Percentiles rank a stretch among this genome's conserved stretches.
Conservation (phyloP, 2,329 filamentous ascomycete species). For the Phoma sp. region DNA sequence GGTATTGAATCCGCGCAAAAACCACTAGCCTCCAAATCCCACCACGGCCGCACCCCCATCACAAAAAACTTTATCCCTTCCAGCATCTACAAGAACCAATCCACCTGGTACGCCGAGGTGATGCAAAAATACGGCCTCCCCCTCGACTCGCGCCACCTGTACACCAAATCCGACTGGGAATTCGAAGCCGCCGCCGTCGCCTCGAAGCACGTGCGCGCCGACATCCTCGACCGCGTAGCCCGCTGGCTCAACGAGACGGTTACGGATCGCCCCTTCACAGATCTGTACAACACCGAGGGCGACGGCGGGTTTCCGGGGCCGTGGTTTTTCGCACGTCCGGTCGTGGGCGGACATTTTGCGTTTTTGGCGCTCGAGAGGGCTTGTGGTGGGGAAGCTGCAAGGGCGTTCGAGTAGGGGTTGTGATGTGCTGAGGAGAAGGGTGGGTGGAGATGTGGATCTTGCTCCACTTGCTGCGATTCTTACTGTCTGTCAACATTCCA, state of each 20-base stretch:
- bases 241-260: conserved; percentile 83
- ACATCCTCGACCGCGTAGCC: conserved; percentile 77
- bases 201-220: conserved; percentile 68
- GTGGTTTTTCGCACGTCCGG: conserved; percentile 80
- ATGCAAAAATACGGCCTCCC: conserved; percentile 83
- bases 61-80: conserved; percentile 70
- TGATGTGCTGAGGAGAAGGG: neutral
- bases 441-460: neutral
- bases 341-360: conserved; percentile 85
- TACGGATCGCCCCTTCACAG: conserved; percentile 77
- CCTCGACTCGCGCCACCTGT: conserved; percentile 80
- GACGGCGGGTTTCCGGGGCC: conserved; percentile 75
- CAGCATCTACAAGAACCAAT: conserved; percentile 78
- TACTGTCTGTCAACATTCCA: neutral
- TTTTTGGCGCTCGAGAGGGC: conserved; percentile 82
- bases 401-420: neutral
- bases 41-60: conserved; percentile 34
- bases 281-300: conserved; percentile 82
- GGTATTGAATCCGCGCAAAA: conserved; percentile 22
- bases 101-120: conserved; percentile 79
- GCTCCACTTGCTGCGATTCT: neutral
- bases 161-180: conserved; percentile 91
- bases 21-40: conserved; percentile 24
- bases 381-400: conserved; percentile 64
- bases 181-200: conserved; percentile 86